phyloP scores from a whole-genome alignment of 106 monocot genomes.

The Dendrobium huoshanense region DNA sequence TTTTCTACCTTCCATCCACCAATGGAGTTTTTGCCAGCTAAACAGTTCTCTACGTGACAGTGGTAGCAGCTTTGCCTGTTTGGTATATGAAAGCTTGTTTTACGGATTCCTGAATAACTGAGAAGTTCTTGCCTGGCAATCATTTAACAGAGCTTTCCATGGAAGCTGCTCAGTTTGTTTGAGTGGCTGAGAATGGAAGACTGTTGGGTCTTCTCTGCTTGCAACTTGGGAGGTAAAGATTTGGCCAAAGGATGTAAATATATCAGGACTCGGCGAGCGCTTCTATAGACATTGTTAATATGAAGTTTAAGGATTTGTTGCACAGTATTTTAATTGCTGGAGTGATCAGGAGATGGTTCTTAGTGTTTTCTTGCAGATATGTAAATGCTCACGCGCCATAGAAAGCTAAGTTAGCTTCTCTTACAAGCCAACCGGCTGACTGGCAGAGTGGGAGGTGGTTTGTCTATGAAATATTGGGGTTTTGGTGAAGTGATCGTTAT shows the following conservation, averaged over 20 bases:
- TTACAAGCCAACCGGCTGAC: too few species aligned
- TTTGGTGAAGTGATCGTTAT: neutral
- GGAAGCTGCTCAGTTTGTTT: neutral
- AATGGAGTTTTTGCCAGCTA: neutral
- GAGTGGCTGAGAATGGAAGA: neutral
- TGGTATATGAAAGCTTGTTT: constrained; percentile 1
- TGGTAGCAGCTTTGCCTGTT: neutral
- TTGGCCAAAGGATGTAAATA: neutral
- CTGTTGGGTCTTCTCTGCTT: neutral
- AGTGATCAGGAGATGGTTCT: neutral
- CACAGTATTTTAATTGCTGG: neutral
- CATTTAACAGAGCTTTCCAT: neutral
- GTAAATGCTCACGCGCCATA: too few species aligned
- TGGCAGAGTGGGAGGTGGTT: neutral
- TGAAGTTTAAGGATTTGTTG: neutral
- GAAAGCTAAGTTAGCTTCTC: too few species aligned
- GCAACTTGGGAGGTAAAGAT: neutral
- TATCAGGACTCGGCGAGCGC: neutral
- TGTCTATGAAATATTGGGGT: neutral
- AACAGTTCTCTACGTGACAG: neutral
- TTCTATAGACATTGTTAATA: neutral
- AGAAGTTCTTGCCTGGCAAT: neutral
- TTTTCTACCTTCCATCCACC: neutral
- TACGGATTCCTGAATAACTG: neutral
- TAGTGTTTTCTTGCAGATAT: neutral